Evolutionary conservation across 169 alveolate genomes (phyloP).

Genomic region (Pseudocohnilembus persalinus): DNA sequence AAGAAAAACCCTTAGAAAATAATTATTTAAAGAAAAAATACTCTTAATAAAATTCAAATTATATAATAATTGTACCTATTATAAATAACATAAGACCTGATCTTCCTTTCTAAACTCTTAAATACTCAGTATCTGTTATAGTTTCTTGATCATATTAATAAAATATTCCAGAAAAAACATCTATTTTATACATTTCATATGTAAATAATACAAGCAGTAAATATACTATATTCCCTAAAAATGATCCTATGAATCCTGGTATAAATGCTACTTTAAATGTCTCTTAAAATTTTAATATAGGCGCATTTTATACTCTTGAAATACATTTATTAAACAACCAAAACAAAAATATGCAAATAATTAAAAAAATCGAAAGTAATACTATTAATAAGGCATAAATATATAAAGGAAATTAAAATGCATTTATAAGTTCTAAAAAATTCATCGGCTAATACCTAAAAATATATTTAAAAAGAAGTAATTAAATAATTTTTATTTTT

Average conservation of each 20-base stretch:
- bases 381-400: constrained; percentile 58
- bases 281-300: constrained; percentile 28
- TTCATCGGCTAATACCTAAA: constrained; percentile 62
- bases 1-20: constrained; percentile 27
- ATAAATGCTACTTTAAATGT: constrained; percentile 39
- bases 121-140: constrained; percentile 10
- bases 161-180: background rate
- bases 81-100: constrained; percentile 39
- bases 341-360: constrained; percentile 12
- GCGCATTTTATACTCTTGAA: constrained; percentile 24
- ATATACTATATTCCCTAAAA: constrained; percentile 54
- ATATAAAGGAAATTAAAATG: constrained; percentile 65
- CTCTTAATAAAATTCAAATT: background rate
- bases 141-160: constrained; percentile 20
- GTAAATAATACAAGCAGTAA: constrained; percentile 7
- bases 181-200: background rate
- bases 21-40: no score
- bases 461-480: constrained; percentile 37
- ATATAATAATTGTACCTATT: background rate
- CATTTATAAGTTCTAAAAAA: constrained; percentile 63
- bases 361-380: constrained; percentile 22
- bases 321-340: constrained; percentile 40
- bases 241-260: constrained; percentile 61
- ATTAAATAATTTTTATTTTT: constrained; percentile 24
- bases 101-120: constrained; percentile 36